These are phyloP conservation scores for Penicillium thymicola DNA, from an alignment of 2,329 filamentous ascomycete genomes.

Conservation along the genomic window DNA sequence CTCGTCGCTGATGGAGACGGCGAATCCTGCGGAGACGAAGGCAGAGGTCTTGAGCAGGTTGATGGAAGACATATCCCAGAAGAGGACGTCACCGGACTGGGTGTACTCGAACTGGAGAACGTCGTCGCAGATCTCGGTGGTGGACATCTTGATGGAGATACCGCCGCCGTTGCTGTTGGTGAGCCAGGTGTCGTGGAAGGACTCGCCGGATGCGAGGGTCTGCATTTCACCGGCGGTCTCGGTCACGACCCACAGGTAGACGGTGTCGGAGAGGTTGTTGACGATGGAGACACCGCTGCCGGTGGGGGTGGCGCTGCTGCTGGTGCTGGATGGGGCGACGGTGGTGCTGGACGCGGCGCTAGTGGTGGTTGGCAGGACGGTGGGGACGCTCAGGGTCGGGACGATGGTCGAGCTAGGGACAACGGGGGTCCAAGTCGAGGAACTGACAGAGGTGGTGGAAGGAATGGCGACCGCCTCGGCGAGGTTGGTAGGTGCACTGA, in stretches of 20 bases:
- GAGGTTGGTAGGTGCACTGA: not conserved
- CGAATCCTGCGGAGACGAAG: conserved; percentile 26
- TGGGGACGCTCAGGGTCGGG: not conserved
- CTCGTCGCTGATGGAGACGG: conserved; percentile 22
- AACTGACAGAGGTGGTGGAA: not conserved
- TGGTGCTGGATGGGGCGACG: not conserved
- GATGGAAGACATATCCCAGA: conserved; percentile 34
- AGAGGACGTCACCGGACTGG: conserved; percentile 22
- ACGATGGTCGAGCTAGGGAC: not conserved
- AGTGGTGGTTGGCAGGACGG: conserved; percentile 8
- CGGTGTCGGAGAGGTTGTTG: conserved; percentile 25
- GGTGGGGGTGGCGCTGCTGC: conserved; percentile 5
- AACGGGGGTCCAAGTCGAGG: not conserved
- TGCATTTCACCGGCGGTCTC: conserved; percentile 18
- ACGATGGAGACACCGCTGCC: conserved; percentile 23
- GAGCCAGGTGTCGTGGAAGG: conserved; percentile 28
- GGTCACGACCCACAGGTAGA: conserved; percentile 31
- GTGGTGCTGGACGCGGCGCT: not conserved
- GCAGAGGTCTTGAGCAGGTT: conserved; percentile 22
- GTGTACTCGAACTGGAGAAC: conserved; percentile 37
- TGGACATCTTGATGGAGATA: conserved; percentile 34
- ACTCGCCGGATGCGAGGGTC: conserved; percentile 15
- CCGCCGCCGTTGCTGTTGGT: conserved; percentile 31
- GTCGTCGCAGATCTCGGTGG: conserved; percentile 12
- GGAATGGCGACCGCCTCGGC: not conserved